Base-by-base conservation (phyloP, 352 stramenopile species). In the Phytophthora sansomeana region DNA sequence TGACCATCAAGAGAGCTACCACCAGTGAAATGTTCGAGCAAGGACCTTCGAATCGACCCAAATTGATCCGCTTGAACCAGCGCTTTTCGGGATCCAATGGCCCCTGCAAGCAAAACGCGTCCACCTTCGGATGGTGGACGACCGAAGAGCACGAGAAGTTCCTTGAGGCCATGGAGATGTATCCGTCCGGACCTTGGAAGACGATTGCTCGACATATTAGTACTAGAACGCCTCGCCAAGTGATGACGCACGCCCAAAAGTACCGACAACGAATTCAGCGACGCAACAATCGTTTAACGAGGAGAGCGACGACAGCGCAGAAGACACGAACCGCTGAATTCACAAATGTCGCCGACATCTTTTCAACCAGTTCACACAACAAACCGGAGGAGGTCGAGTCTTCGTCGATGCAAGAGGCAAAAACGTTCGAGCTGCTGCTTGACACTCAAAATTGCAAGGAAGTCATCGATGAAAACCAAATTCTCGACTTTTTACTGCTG, bases 121-220 rank as follows among this genome's bases (percentile, higher is more conserved):
- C 47, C 30, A 30, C 19, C 16, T 46, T 46, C 33, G 50, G 50
- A 6, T 46, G 32, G 42, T 63, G 56, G 56, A 63, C 56, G 4
- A 26, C 11, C 24, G 56, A 61, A n/a, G 77, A 86, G 55, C 77
- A 83, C 55, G 72, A 68, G 26, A 67, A 67, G 21, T 86, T 83
- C 63, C 73, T 83, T 30, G 67, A 81, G n/a, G 77, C 69, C n/a
- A 63, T 82, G 16, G 60, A 73, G 48, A 29, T 73, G 29, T 78
- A 73, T 35, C 77, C 77, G 30, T 70, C 59, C 0, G 77, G 77
- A 3, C 77, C 75, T 43, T 86, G 77, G 77, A 81, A 80, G 43
- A 47, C 52, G 13, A 69, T 80, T 21, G 72, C 72, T 1, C 28
- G 41, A 10, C 52, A 75, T n/a, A 46, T 80, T 6, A 49, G 67